These are phyloP conservation scores for Sechiopsis laciniata DNA, from an alignment of 306 rosid species.

Conservation along the genomic window DNA sequence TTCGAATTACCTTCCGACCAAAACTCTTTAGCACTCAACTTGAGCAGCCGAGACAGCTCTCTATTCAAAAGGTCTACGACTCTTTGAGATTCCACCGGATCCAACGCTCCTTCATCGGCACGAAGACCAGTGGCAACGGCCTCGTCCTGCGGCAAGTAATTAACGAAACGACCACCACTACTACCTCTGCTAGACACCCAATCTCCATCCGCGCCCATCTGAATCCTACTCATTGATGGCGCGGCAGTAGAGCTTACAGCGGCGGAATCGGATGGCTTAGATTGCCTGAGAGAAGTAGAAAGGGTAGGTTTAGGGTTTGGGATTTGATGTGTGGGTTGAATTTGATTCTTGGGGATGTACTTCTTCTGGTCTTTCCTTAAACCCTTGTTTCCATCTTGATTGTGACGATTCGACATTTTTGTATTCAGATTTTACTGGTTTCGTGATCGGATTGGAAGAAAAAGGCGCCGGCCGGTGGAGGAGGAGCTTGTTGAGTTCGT, in stretches of 20 bases:
- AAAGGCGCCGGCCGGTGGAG: neutral
- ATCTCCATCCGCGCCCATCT: slow-evolving; percentile 35
- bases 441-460: slow-evolving; percentile 6
- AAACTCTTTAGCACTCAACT: slow-evolving; percentile 71
- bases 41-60: slow-evolving; percentile 71
- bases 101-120: slow-evolving; percentile 79
- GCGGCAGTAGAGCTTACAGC: neutral
- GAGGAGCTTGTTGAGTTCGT: neutral
- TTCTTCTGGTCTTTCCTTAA: slow-evolving; percentile 44
- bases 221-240: slow-evolving; percentile 29
- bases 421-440: neutral
- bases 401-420: slow-evolving; percentile 51
- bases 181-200: slow-evolving; percentile 34
- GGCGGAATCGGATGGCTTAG: slow-evolving; percentile 34
- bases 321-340: slow-evolving; percentile 24
- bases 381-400: slow-evolving; percentile 50
- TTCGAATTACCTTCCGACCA: slow-evolving; percentile 66
- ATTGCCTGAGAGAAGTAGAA: slow-evolving; percentile 57
- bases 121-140: slow-evolving; percentile 87
- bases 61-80: slow-evolving; percentile 83
- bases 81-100: slow-evolving; percentile 82
- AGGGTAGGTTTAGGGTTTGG: slow-evolving; percentile 46
- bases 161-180: slow-evolving; percentile 54
- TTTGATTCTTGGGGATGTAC: slow-evolving; percentile 56
- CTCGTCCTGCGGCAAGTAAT: slow-evolving; percentile 87